Base-by-base conservation (phyloP, 225 moss, liverwort and hornwort genomes). In the Lunularia cruciata region DNA sequence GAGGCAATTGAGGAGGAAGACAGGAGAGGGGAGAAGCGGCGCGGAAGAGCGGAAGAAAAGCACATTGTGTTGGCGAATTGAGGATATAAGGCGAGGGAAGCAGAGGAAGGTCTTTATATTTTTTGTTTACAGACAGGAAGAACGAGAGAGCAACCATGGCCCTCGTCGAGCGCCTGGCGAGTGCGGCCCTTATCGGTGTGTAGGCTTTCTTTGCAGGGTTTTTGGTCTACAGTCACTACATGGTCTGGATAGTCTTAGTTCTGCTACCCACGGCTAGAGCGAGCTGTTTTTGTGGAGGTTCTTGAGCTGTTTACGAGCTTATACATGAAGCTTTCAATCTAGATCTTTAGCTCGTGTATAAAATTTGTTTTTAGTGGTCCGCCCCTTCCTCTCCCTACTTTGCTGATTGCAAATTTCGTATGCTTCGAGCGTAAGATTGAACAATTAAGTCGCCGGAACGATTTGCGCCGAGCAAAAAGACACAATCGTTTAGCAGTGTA, bases 111-210 rank as follows among this genome's bases (percentile, higher is more conserved):
- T 53, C 30, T 31, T 47, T 57, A 65, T 26, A 8, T 22, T 47
- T 3, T 34, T 6, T 25, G 11, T n/a, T n/a, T n/a, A n/a, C n/a
- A 28, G 26, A 37, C 14, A 31, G 36, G 45, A 0, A 64, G 10
- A 18, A 18, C 12, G 12, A 45, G 27, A 40, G 61, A 42, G 49
- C 72, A 48, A 53, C 35, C 53, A 81, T 81, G 81, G 80, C 72
- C 47, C 82, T 85, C 81, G 82, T 77, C 74, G 90, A 90, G 80
- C 86, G 88, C 53, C 35, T 84, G 25, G 93, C 93, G 55, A 93
- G 88, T 70, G 77, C 48, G 32, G 87, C 84, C 20, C 84, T 93
- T 28, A 73, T 88, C 63, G 90, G 90, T 83, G 57, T 0, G 72
- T 68, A 33, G 20, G 38, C 8, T 37, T 14, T 8, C 1, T 20